Base-by-base conservation (phyloP, 257 asterid species). In the Solanum etuberosum region DNA sequence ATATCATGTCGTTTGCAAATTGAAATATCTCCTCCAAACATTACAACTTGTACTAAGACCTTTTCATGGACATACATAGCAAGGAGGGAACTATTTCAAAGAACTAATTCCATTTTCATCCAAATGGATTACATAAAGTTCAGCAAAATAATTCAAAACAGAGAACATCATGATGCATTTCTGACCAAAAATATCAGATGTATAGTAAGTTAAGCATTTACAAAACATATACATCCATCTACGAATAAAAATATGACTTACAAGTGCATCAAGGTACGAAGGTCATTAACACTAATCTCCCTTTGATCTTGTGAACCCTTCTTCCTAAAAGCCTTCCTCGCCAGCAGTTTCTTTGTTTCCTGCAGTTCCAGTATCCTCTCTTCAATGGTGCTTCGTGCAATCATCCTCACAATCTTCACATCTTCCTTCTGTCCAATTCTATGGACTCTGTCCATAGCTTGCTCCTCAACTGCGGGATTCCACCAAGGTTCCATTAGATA, bases 391-490 rank as follows among this genome's bases (percentile, higher is more conserved):
- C 94, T 88, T 80, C 90, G 87, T 4, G 96, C 99, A 23, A 97
- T 94, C 94, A 97, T 42, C 90, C 97, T 91, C 90, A 97, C 96
- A 12, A 97, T 87, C 90, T 89, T 92, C 42, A 97, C 98, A 1
- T 94, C 96, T 9, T 90, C 90, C 87, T 85, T 93, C 83, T 97
- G 99, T 4, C 99, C 99, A 1, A 97, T 97, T 43, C 99, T 91
- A 86, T 97, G 99, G 43, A 97, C 98, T 35, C 99, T 83, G 70
- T 97, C 99, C 98, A 97, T 94, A 3, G 98, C 99, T 88, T 97
- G 99, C 77, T 97, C 98, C 90, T 97, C 99, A 1, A 94, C 91
- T 1, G 98, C 98, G 4, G 98, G 99, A 76, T 97, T 97, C 99
- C 99, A 97, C 99, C 99, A 97, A 3, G 99, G 99, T 83, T 97